A percentile compares a stretch with the other conserved stretches of the same genome.
phyloP scores from a whole-genome alignment of 2,329 filamentous ascomycete species.

The Aspergillus jensenii region DNA sequence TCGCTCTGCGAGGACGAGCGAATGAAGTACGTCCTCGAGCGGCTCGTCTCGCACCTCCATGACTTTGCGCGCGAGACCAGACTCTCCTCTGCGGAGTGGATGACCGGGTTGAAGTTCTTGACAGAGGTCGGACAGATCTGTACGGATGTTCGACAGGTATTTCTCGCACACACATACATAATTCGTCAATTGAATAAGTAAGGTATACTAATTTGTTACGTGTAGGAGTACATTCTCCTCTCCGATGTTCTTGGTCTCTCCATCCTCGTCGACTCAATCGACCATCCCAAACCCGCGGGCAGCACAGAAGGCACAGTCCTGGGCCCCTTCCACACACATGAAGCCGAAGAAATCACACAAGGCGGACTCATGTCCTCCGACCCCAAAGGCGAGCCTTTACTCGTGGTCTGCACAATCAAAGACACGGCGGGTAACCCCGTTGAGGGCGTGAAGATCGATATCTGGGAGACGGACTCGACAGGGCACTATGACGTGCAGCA shows the following conservation, averaged over 20 bases:
- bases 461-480: constrained; percentile 82
- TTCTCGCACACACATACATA: neutral
- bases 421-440: constrained; percentile 66
- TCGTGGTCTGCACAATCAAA: constrained; percentile 71
- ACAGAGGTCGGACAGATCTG: constrained; percentile 72
- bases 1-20: constrained; percentile 65
- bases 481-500: constrained; percentile 83
- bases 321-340: constrained; percentile 80
- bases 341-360: constrained; percentile 57
- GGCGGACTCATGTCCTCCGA: constrained; percentile 68
- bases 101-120: constrained; percentile 69
- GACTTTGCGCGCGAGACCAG: constrained; percentile 79
- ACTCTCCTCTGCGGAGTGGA: constrained; percentile 76
- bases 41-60: constrained; percentile 74
- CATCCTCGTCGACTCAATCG: constrained; percentile 76
- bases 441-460: constrained; percentile 68
- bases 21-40: constrained; percentile 69
- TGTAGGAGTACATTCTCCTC: constrained; percentile 75
- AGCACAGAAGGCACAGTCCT: constrained; percentile 78
- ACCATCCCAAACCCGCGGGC: constrained; percentile 72
- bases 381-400: constrained; percentile 65
- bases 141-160: constrained; percentile 69
- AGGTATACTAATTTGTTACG: neutral
- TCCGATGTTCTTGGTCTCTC: constrained; percentile 78
- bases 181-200: neutral